These are phyloP conservation scores for Eimeria acervulina DNA, from an alignment of 169 alveolate genomes.

Conservation along the genomic window DNA sequence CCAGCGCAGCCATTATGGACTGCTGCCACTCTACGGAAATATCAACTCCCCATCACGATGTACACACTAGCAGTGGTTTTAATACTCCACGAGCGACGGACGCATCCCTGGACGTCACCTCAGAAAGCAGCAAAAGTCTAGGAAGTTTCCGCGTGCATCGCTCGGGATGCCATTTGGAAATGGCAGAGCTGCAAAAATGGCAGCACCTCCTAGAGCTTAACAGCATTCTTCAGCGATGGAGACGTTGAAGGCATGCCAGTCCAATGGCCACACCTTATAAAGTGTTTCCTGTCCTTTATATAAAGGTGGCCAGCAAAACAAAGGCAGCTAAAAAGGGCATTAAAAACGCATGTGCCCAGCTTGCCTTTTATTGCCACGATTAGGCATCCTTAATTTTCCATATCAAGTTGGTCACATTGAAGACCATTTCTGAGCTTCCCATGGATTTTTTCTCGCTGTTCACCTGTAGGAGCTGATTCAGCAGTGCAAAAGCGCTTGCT, in stretches of 20 bases:
- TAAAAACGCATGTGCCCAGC: neutral
- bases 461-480: neutral
- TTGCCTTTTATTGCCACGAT: neutral
- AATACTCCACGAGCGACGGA: neutral
- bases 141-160: neutral
- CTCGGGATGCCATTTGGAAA: neutral
- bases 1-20: neutral
- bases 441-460: neutral
- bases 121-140: neutral
- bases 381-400: neutral
- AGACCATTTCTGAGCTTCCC: neutral
- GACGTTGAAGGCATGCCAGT: neutral
- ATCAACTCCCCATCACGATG: neutral
- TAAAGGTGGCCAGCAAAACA: neutral
- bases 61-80: neutral
- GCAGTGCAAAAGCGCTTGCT: neutral
- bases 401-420: neutral
- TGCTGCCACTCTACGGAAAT: neutral
- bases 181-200: slow-evolving; percentile 48
- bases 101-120: neutral
- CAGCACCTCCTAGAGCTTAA: slow-evolving; percentile 42
- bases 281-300: neutral
- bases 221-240: neutral
- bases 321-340: neutral
- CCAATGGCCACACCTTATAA: neutral